A percentile compares a stretch with the other conserved stretches of the same genome.
phyloP scores from a whole-genome alignment of 164 flowering plant genomes.

The Kingdonia uniflora region DNA sequence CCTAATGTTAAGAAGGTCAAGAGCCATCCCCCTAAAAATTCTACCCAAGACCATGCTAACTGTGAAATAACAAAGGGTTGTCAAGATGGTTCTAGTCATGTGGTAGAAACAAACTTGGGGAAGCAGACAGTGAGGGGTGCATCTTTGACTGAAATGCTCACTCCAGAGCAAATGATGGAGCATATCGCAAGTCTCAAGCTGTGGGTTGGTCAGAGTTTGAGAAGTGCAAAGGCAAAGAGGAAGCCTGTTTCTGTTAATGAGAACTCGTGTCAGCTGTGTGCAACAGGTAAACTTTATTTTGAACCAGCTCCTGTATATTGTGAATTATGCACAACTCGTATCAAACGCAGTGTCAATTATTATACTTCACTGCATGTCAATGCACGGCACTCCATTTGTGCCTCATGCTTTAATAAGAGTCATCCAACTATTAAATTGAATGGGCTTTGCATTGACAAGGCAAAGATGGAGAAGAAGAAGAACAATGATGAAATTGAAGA shows the following conservation, averaged over 20 bases:
- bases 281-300: slow-evolving; percentile 18
- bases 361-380: slow-evolving; percentile 15
- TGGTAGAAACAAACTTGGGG: slow-evolving; percentile 3
- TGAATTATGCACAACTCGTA: slow-evolving; percentile 24
- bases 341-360: slow-evolving; percentile 20
- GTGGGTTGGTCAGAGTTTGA: slow-evolving; percentile 19
- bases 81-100: not conserved
- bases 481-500: slow-evolving; percentile 29
- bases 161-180: slow-evolving; percentile 28
- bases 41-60: too few species aligned
- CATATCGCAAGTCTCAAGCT: slow-evolving; percentile 28
- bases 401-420: slow-evolving; percentile 16
- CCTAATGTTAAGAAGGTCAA: too few species aligned
- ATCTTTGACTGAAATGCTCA: slow-evolving; percentile 28
- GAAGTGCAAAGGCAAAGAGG: slow-evolving; percentile 11
- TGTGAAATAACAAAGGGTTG: too few species aligned
- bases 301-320: slow-evolving; percentile 30
- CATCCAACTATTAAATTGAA: slow-evolving; percentile 14
- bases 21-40: too few species aligned
- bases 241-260: slow-evolving; percentile 4
- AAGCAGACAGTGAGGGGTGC: slow-evolving; percentile 10
- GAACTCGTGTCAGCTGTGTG: slow-evolving; percentile 36
- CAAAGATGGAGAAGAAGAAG: slow-evolving; percentile 19
- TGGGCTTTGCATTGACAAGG: slow-evolving; percentile 23
- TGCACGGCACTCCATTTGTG: slow-evolving; percentile 22